These are phyloP conservation scores for Ophiostoma fasciatum DNA, from an alignment of 2,329 filamentous ascomycete genomes.

Conservation along the genomic window DNA sequence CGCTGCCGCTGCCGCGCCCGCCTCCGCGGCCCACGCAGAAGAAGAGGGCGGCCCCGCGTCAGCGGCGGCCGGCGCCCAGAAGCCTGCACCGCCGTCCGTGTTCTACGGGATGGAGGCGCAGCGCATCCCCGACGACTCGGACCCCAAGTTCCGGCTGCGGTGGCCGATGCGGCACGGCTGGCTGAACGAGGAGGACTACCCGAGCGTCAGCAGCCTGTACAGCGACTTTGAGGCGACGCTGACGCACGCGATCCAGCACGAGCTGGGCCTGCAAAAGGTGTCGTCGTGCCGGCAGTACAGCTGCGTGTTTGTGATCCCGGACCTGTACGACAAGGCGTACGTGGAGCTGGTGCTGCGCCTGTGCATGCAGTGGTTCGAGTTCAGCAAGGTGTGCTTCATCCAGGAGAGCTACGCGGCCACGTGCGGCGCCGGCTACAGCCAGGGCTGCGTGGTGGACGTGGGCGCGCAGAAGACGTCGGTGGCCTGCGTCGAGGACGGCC, in stretches of 20 bases:
- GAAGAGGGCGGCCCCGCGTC: conserved; percentile 16
- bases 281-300: conserved; percentile 82
- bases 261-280: conserved; percentile 63
- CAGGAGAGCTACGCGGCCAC: conserved; percentile 92
- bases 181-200: conserved; percentile 83
- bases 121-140: conserved; percentile 77
- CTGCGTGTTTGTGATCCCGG: conserved; percentile 93
- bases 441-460: conserved; percentile 88
- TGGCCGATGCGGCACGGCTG: conserved; percentile 82
- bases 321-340: conserved; percentile 89
- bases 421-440: conserved; percentile 88
- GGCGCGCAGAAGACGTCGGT: conserved; percentile 96
- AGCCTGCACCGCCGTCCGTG: conserved; percentile 43
- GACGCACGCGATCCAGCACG: conserved; percentile 72
- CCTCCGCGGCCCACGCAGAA: neutral
- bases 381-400: conserved; percentile 80
- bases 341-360: conserved; percentile 75
- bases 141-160: conserved; percentile 78
- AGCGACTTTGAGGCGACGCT: conserved; percentile 79
- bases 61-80: no score
- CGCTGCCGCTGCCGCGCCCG: no score
- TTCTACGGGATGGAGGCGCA: conserved; percentile 72
- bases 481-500: conserved; percentile 90
- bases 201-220: conserved; percentile 62
- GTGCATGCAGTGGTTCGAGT: conserved; percentile 78